phyloP scores from a whole-genome alignment of 495 filamentous ascomycete genomes.

The Podospora didyma region DNA sequence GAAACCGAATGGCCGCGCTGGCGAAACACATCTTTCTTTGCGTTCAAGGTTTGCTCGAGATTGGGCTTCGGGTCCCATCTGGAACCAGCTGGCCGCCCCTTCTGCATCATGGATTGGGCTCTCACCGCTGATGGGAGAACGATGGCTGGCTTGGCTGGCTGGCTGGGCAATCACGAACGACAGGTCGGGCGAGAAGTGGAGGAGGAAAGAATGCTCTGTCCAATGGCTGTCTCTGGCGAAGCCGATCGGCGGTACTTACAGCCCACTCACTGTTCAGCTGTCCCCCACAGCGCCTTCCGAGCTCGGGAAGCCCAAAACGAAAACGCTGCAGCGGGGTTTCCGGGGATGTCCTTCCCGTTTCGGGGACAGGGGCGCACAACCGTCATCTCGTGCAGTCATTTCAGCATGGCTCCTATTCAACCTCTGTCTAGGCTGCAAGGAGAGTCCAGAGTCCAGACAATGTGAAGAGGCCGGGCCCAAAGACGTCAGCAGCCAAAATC shows the following conservation, averaged over 20 bases:
- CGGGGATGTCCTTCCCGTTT: too few species aligned
- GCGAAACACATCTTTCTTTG: not conserved
- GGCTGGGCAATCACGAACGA: too few species aligned
- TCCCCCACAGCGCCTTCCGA: not conserved
- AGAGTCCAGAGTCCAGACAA: too few species aligned
- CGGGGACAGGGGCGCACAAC: not conserved
- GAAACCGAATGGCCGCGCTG: not conserved
- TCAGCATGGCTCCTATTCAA: too few species aligned
- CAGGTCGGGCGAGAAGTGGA: not conserved
- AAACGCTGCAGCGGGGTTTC: not conserved
- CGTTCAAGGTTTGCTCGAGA: not conserved
- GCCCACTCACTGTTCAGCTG: not conserved
- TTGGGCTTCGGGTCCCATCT: not conserved
- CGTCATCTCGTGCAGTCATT: too few species aligned
- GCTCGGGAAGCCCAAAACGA: not conserved
- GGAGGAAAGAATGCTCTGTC: not conserved
- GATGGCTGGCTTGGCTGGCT: too few species aligned
- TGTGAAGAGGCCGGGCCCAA: too few species aligned
- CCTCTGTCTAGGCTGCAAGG: too few species aligned
- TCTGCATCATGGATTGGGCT: not conserved
- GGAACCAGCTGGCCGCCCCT: not conserved
- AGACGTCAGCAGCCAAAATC: too few species aligned
- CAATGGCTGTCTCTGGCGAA: not conserved
- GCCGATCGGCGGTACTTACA: not conserved
- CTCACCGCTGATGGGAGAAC: not conserved